Percentiles rank a stretch among this genome's conserved stretches.
Evolutionary conservation across 768 basidiomycete species (phyloP).

Genomic region (Mycena venus): DNA sequence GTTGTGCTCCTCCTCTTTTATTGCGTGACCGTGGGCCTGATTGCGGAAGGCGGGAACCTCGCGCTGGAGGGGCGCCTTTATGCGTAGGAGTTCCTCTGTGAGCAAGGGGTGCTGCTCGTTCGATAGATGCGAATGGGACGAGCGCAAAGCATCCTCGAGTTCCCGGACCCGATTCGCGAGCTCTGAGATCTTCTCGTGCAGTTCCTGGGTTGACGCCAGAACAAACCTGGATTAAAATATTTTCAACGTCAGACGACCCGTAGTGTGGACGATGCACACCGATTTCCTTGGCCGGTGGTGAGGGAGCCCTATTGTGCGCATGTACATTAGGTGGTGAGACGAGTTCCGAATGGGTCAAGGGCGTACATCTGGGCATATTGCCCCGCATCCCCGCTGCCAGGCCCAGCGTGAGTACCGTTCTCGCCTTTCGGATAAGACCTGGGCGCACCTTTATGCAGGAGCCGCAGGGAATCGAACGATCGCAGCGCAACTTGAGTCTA

Average conservation of each 20-base stretch:
- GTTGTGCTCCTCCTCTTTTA: constrained; percentile 75
- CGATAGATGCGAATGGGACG: constrained; percentile 70
- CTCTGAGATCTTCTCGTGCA: constrained; percentile 86
- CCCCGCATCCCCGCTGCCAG: constrained; percentile 76
- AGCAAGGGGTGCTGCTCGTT: constrained; percentile 76
- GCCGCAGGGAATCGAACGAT: constrained; percentile 82
- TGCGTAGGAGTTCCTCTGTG: constrained; percentile 76
- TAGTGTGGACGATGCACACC: constrained; percentile 54
- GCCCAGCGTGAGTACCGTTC: constrained; percentile 50
- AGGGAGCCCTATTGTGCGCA: constrained; percentile 74
- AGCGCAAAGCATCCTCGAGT: constrained; percentile 78
- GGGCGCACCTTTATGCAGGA: constrained; percentile 80
- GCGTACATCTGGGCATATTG: constrained; percentile 86
- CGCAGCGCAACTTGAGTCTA: constrained; percentile 80
- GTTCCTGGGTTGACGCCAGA: constrained; percentile 82
- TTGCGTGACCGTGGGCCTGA: constrained; percentile 40
- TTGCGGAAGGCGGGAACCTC: constrained; percentile 65
- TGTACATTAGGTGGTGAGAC: constrained; percentile 28
- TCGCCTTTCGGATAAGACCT: constrained; percentile 64
- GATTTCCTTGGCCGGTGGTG: constrained; percentile 87
- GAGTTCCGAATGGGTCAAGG: constrained; percentile 25
- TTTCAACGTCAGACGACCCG: not conserved
- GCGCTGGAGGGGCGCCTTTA: constrained; percentile 83
- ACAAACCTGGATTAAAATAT: constrained; percentile 66
- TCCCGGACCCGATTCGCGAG: constrained; percentile 81